Evolutionary conservation across 2,329 filamentous ascomycete genomes (phyloP), one percentile per base, ranked within the genome.

Genomic region (Venturia pyrina): DNA sequence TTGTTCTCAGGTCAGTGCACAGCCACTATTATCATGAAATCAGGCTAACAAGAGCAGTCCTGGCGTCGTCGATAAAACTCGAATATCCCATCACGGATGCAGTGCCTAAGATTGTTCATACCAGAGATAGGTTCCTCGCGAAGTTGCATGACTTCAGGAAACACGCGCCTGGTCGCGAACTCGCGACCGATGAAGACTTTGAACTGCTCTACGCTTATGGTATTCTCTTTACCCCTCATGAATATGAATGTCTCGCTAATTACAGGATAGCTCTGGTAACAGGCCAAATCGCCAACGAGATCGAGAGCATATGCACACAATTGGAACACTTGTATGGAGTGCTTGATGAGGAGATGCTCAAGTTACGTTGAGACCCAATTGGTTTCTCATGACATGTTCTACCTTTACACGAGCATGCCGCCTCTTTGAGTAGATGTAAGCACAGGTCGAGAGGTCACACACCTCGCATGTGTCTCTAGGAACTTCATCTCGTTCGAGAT

Each of bases 51-150:
- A 3, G 46, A 17, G 19, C 63, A 75, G 95, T 98, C 6, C 85
- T 99, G 68, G 95, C 95, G 1, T 95, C 90, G 53, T 96, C 90
- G 17, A 87, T 98, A 78, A 96, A 96, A 81, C 83, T 98, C 10
- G 93, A 96, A 77, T 98, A 96, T 71, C 93, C 95, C 0, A 82
- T 99, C 67, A 93, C 89, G 44, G 92, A 97, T 73, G 90, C 90
- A 15, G 82, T 98, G 53, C 95, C 95, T 0, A 92, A 88, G 68
- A 89, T 96, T 41, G 86, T 89, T 62, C 86, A 89, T 73, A 87
- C 88, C 50, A 85, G 95, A 69, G 93, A 99, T 73, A 82, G 90
- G 67, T 79, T 98, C 59, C 81, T 99, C 28, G 89, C 91, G 24
- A 93, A 91, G 77, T 89, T 97, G 48, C 95, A 96, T 71, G 86